Base-by-base conservation (phyloP, 805 yeast genomes). In the Ogataea ramenticola region DNA sequence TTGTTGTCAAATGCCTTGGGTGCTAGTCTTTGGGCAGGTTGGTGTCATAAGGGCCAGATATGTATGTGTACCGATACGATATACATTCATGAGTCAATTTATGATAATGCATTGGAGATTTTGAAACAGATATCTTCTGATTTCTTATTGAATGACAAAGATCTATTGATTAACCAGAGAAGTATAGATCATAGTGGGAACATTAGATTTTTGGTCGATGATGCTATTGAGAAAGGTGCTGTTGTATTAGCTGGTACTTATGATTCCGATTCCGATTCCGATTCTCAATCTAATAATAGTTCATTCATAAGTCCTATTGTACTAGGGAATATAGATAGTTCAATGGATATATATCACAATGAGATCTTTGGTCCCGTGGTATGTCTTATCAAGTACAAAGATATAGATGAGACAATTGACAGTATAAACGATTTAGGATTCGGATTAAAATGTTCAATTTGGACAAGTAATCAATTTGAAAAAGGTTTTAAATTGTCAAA, bases 321-420 rank as follows among this genome's bases (percentile, higher is more conserved):
- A 10, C 49, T 72, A 24, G 52, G 49, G 2, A 57, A 58, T 31
- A 62, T 72, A 5, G 51, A 61, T 12, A 39, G 49, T 3, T 57
- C 57, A 1, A 62, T 64, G 70, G 41, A 45, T 3, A 49, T 71
- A 7, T 51, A 48, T 42, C 17, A 45, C 6, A 54, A 55, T 8
- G 77, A 73, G 49, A 58, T 62, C 2, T 72, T 72, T 59, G 77
- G 75, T 5, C 77, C 77, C 0, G 60, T 72, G 8, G 52, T 70
- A 8, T 43, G 62, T 14, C 47, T 72, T 17, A 44, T 53, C 31
- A 59, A 54, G 43, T 71, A 53, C 47, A 15, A 35, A 0, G 52
- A 54, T 32, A 31, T 48, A 4, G 49, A 57, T 2, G 37, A 47
- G 2, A 48, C 59, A 1, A 48, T 66, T 10, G 35, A 43, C 4